Evolutionary conservation across 805 yeast genomes (phyloP).

Genomic region (Pichia exigua): DNA sequence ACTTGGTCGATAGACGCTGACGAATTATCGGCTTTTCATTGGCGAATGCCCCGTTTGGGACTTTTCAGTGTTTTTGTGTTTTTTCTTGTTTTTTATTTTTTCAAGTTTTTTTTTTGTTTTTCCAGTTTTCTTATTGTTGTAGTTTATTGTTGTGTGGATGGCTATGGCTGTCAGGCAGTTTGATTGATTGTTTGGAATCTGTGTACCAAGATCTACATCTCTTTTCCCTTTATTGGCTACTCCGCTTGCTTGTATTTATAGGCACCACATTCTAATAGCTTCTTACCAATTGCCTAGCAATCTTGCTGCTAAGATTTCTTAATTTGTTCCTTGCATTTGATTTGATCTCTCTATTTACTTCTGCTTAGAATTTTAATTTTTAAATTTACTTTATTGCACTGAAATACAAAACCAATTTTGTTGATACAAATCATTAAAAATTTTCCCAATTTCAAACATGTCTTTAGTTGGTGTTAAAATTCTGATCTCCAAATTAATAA

Average conservation of each 20-base stretch:
- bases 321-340: background rate
- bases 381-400: background rate
- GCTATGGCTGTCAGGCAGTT: background rate
- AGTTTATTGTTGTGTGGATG: background rate
- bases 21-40: background rate
- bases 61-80: too few species aligned
- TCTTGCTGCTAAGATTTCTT: background rate
- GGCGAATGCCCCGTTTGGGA: background rate
- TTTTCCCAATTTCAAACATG: background rate
- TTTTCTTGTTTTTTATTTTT: background rate
- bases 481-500: background rate
- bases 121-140: background rate
- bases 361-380: too few species aligned
- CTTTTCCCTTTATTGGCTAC: background rate
- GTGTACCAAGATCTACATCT: background rate
- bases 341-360: background rate
- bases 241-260: background rate
- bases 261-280: background rate
- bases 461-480: slow-evolving; percentile 6
- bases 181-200: background rate
- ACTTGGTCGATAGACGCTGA: background rate
- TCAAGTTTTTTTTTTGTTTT: slow-evolving; percentile 25
- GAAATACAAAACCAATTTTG: background rate
- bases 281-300: background rate
- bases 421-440: background rate